Conservation (phyloP, 768 basidiomycete genomes). For the Strobilomyces confusus region DNA sequence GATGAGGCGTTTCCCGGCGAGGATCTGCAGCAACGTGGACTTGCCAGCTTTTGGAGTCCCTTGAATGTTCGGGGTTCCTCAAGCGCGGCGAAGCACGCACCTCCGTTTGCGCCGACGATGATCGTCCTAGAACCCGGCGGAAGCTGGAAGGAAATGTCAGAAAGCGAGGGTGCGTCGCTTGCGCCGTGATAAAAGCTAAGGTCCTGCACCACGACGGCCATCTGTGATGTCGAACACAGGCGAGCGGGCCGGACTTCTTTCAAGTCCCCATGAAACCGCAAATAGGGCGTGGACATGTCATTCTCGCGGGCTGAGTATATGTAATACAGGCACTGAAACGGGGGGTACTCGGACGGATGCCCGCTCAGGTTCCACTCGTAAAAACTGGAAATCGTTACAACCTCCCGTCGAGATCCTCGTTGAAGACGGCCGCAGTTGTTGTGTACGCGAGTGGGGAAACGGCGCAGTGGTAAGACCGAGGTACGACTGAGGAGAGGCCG, state of each 20-base stretch:
- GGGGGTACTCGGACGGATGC: background rate
- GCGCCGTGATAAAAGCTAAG: constrained; percentile 58
- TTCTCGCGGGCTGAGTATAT: too few relatives aligned
- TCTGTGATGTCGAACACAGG: background rate
- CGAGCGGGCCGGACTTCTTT: background rate
- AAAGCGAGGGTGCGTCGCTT: constrained; percentile 48
- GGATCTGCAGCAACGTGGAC: constrained; percentile 90
- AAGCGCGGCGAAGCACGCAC: constrained; percentile 38
- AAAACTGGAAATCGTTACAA: too few relatives aligned
- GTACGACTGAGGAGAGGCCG: background rate
- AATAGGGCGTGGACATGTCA: too few relatives aligned
- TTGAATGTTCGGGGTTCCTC: background rate
- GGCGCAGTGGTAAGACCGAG: background rate
- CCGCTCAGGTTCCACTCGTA: too few relatives aligned
- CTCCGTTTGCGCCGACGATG: constrained; percentile 91
- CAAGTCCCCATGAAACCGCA: background rate
- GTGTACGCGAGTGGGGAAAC: background rate
- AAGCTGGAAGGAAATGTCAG: constrained; percentile 61
- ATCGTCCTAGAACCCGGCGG: constrained; percentile 78
- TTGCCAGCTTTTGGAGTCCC: constrained; percentile 66
- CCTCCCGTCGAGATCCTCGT: too few relatives aligned
- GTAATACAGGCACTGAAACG: background rate
- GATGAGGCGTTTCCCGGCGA: constrained; percentile 87
- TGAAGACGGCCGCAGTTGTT: background rate
- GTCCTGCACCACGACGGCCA: constrained; percentile 36